Conservation (phyloP, 2,329 filamentous ascomycete species). For the Colletotrichum sp. region DNA sequence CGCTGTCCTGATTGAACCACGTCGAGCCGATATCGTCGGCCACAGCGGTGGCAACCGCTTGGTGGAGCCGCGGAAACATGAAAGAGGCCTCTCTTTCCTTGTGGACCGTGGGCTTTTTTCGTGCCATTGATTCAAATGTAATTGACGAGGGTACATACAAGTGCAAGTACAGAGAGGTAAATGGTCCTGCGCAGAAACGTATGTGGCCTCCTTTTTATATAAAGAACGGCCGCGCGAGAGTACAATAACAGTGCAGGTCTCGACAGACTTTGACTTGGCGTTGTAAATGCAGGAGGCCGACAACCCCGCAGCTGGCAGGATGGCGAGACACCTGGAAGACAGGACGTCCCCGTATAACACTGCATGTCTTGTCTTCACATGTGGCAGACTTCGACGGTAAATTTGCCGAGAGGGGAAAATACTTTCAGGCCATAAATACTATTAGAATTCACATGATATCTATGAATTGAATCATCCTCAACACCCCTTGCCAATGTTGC, state of each 20-base stretch:
- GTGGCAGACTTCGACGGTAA: background rate
- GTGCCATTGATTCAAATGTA: background rate
- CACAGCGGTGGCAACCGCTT: constrained; percentile 8
- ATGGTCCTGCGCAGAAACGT: background rate
- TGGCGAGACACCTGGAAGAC: background rate
- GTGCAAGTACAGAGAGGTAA: background rate
- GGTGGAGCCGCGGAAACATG: background rate
- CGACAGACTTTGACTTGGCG: background rate
- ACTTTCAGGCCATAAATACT: background rate
- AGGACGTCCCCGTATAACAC: background rate
- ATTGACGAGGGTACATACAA: background rate
- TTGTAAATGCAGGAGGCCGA: background rate
- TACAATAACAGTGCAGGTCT: background rate
- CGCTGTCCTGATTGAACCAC: constrained; percentile 29
- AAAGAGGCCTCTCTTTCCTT: background rate
- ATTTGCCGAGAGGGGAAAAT: background rate
- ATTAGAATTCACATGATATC: background rate
- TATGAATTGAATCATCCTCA: background rate
- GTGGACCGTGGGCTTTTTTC: background rate
- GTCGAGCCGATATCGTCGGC: background rate
- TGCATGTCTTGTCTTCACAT: background rate
- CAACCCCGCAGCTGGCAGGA: background rate
- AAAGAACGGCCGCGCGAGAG: background rate
- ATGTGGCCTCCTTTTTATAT: background rate
- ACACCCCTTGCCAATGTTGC: background rate